These are phyloP conservation scores for Dioscorea cayenensis DNA, from an alignment of 116 monocot species.

Conservation along the genomic window DNA sequence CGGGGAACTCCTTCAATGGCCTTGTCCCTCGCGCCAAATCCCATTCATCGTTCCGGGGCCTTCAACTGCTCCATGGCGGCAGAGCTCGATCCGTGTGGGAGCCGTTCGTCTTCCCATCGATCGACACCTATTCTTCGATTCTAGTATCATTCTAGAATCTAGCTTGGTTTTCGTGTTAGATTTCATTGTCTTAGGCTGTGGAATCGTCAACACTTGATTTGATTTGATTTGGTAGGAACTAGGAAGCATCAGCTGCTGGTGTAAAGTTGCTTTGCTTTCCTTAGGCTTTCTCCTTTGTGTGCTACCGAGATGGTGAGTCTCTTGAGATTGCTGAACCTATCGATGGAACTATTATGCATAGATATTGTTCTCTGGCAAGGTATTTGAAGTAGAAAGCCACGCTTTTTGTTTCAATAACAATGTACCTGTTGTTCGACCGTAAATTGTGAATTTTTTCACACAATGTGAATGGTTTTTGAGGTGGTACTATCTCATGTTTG, in stretches of 20 bases:
- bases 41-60: background rate
- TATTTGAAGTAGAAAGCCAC: conserved; percentile 4
- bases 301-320: conserved; percentile 51
- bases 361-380: conserved; percentile 90
- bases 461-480: too few relatives aligned
- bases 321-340: conserved; percentile 65
- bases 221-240: background rate
- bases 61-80: conserved; percentile 9
- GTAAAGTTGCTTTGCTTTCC: conserved; percentile 84
- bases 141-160: too few relatives aligned
- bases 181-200: background rate
- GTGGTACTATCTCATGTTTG: background rate
- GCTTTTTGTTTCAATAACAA: background rate
- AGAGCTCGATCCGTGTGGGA: conserved; percentile 33
- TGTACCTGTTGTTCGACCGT: background rate
- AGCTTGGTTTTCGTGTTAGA: background rate
- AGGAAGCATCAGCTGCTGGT: conserved; percentile 74
- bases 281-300: conserved; percentile 39
- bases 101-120: conserved; percentile 25
- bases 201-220: background rate
- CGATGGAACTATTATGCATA: conserved; percentile 53
- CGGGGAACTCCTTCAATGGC: background rate
- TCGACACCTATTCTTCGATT: background rate
- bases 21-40: background rate
- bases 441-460: background rate